These are phyloP conservation scores for Phytophthora melonis DNA, from an alignment of 352 stramenopile genomes.

Conservation along the genomic window DNA sequence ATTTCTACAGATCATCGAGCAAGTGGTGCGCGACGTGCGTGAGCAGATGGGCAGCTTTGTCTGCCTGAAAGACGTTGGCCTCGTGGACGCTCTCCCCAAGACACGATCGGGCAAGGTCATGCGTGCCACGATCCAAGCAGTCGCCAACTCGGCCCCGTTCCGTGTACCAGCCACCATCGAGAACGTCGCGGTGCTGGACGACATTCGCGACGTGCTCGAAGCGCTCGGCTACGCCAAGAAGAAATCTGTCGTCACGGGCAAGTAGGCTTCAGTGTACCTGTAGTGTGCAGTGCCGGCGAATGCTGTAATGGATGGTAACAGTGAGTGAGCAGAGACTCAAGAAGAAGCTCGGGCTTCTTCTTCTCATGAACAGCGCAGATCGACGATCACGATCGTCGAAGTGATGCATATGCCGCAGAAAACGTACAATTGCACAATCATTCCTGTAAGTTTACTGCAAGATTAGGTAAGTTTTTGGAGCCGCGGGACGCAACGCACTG, in stretches of 20 bases:
- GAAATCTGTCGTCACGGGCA: constrained; percentile 37
- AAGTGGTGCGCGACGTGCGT: constrained; percentile 54
- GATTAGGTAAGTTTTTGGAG: too few relatives aligned
- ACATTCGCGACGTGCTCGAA: constrained; percentile 45
- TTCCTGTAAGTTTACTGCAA: not conserved
- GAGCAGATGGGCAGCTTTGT: constrained; percentile 65
- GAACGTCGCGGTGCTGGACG: constrained; percentile 50
- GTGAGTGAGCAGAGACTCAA: constrained; percentile 7
- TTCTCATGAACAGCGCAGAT: not conserved
- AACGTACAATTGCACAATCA: constrained; percentile 14
- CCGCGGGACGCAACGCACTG: too few relatives aligned
- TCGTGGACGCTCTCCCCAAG: constrained; percentile 59
- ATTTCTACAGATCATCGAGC: constrained; percentile 33
- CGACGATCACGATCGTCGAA: too few relatives aligned
- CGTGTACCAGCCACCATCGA: constrained; percentile 65
- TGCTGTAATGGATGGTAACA: not conserved
- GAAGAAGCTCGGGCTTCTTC: not conserved
- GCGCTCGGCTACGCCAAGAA: constrained; percentile 58
- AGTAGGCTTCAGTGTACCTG: constrained; percentile 25
- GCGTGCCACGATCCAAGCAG: constrained; percentile 60
- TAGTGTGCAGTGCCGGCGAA: not conserved
- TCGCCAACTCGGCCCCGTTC: constrained; percentile 53
- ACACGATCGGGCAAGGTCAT: constrained; percentile 67
- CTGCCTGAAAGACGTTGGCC: constrained; percentile 53
- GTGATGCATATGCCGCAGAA: too few relatives aligned